Conservation (phyloP, 495 filamentous ascomycete species). For the Penicillium parvum region DNA sequence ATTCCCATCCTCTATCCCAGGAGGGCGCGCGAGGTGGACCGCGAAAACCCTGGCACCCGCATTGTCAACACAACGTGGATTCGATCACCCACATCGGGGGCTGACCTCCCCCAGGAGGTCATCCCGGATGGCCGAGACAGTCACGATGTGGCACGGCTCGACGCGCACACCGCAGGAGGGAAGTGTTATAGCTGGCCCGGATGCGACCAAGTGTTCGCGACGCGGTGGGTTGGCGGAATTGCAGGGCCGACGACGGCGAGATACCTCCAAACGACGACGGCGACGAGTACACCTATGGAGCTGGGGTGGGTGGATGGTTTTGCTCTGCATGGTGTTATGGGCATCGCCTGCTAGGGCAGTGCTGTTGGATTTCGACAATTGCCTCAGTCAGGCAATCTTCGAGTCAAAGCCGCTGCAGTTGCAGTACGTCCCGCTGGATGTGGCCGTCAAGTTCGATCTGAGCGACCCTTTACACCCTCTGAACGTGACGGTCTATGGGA, state of each 20-base stretch:
- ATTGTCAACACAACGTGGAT: conserved; percentile 41
- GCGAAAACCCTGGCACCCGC: conserved; percentile 8
- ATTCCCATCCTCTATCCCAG: not conserved
- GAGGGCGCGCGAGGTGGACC: conserved; percentile 1
- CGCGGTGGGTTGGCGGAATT: conserved; percentile 4
- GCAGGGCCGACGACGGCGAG: conserved; percentile 21
- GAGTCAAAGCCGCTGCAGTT: conserved; percentile 51
- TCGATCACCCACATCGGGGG: conserved; percentile 36
- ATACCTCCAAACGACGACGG: conserved; percentile 21
- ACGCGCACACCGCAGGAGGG: conserved; percentile 13
- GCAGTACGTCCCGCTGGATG: conserved; percentile 74
- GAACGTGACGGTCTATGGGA: conserved; percentile 80
- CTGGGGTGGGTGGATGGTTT: conserved; percentile 16
- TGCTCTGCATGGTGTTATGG: conserved; percentile 22
- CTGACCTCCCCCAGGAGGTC: conserved; percentile 48
- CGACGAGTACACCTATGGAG: conserved; percentile 10
- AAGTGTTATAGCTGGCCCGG: conserved; percentile 6
- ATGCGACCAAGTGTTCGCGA: conserved; percentile 7
- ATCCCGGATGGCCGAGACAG: conserved; percentile 32
- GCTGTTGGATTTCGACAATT: conserved; percentile 77
- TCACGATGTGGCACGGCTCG: conserved; percentile 33
- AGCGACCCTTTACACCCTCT: conserved; percentile 59
- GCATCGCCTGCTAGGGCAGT: conserved; percentile 44
- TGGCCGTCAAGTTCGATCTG: conserved; percentile 69
- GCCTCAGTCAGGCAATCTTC: conserved; percentile 58